Conservation (phyloP, 345 rosid genomes). For the Pistacia integerrima region DNA sequence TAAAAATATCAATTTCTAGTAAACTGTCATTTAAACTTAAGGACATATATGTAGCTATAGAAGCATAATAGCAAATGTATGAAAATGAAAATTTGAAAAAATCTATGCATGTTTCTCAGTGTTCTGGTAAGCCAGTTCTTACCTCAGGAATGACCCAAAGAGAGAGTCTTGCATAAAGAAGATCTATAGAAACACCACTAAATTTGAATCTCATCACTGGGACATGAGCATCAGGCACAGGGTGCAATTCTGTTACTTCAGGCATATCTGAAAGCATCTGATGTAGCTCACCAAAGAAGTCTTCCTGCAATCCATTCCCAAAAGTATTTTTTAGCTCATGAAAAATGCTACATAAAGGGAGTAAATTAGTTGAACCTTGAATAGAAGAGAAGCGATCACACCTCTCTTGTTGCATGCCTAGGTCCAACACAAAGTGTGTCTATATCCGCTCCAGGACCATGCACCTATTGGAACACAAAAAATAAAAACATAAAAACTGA, state of each 20-base stretch:
- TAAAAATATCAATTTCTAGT: constrained; percentile 2
- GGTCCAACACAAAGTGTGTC: constrained; percentile 98
- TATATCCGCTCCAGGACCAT: constrained; percentile 98
- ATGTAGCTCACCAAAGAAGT: constrained; percentile 84
- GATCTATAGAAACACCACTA: constrained; percentile 90
- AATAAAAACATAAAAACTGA: constrained; percentile 1
- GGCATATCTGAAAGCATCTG: constrained; percentile 87
- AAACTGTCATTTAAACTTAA: not conserved
- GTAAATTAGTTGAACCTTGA: constrained; percentile 20
- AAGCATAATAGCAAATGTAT: not conserved
- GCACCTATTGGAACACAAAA: constrained; percentile 56
- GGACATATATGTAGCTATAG: not conserved
- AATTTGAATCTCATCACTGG: constrained; percentile 90
- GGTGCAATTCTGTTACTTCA: constrained; percentile 93
- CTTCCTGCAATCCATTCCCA: constrained; percentile 61
- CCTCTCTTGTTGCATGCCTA: constrained; percentile 91
- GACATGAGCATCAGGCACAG: constrained; percentile 99
- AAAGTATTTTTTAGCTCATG: constrained; percentile 24
- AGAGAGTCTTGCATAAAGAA: constrained; percentile 88
- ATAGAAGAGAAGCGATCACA: constrained; percentile 45
- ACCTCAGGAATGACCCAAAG: constrained; percentile 98
- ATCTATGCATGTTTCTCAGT: not conserved
- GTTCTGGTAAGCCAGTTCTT: constrained; percentile 36
- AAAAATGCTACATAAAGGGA: constrained; percentile 20
- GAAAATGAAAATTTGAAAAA: constrained; percentile 8